Evolutionary conservation across 2,329 filamentous ascomycete species (phyloP).

Genomic region (Cladophialophora yegresii): DNA sequence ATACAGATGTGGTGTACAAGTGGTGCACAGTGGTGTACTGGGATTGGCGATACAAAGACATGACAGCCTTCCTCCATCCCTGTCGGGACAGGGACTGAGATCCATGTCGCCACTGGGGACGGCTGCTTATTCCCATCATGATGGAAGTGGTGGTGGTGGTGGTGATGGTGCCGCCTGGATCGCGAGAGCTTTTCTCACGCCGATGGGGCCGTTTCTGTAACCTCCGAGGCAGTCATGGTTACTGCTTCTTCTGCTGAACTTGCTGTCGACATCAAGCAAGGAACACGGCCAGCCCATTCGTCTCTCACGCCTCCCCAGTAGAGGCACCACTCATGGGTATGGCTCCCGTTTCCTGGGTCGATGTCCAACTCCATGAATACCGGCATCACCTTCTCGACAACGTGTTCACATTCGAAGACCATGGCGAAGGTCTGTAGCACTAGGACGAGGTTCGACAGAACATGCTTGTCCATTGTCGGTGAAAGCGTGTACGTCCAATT

Average conservation of each 20-base stretch:
- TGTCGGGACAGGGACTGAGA: not conserved
- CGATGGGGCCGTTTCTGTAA: too few species aligned
- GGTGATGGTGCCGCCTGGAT: not conserved
- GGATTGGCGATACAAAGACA: not conserved
- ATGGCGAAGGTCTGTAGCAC: not conserved
- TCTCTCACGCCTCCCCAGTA: not conserved
- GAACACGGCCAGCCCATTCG: too few species aligned
- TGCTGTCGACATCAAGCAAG: too few species aligned
- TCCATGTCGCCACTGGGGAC: not conserved
- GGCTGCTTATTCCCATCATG: not conserved
- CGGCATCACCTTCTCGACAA: not conserved
- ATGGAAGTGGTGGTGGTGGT: not conserved
- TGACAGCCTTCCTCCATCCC: not conserved
- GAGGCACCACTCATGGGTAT: not conserved
- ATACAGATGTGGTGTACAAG: too few species aligned
- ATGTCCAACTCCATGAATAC: not conserved
- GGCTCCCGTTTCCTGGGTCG: not conserved
- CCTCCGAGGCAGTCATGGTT: too few species aligned
- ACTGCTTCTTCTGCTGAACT: not conserved
- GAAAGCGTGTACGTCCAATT: not conserved
- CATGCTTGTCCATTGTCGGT: not conserved
- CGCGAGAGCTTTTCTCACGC: not conserved
- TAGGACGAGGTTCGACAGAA: not conserved
- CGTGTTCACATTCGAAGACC: not conserved
- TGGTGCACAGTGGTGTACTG: too few species aligned